These are phyloP conservation scores for Neurospora sp. DNA, from an alignment of 495 filamentous ascomycete genomes.

Conservation along the genomic window DNA sequence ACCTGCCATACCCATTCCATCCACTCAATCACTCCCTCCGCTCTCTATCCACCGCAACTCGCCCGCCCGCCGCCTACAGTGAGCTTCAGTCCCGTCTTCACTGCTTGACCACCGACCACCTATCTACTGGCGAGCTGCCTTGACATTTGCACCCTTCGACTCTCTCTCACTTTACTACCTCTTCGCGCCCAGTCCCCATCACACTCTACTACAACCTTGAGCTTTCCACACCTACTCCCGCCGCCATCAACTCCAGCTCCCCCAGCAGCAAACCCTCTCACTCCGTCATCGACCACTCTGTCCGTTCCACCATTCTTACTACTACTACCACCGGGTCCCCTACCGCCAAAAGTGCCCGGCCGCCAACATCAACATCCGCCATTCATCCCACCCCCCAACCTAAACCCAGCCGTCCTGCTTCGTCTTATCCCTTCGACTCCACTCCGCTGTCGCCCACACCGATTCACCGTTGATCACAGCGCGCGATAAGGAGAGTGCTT, in stretches of 20 bases:
- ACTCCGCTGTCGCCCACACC: constrained; percentile 17
- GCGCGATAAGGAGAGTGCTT: constrained; percentile 18
- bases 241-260: not conserved
- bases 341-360: not conserved
- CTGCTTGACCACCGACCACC: not conserved
- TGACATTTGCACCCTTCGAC: not conserved
- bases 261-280: not conserved
- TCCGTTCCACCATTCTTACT: not conserved
- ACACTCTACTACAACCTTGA: not conserved
- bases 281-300: not conserved
- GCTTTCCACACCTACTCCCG: not conserved
- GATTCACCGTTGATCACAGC: constrained; percentile 17
- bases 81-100: not conserved
- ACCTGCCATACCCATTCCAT: not conserved
- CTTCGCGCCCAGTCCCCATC: not conserved
- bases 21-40: not conserved
- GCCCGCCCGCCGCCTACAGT: not conserved
- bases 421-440: constrained; percentile 13
- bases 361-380: not conserved
- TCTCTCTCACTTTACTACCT: not conserved
- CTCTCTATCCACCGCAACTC: not conserved
- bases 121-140: not conserved
- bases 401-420: not conserved
- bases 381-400: constrained; percentile 2
- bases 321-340: not conserved